Conservation (phyloP, 768 basidiomycete species). For the Tylopilus rubrobrunneus region DNA sequence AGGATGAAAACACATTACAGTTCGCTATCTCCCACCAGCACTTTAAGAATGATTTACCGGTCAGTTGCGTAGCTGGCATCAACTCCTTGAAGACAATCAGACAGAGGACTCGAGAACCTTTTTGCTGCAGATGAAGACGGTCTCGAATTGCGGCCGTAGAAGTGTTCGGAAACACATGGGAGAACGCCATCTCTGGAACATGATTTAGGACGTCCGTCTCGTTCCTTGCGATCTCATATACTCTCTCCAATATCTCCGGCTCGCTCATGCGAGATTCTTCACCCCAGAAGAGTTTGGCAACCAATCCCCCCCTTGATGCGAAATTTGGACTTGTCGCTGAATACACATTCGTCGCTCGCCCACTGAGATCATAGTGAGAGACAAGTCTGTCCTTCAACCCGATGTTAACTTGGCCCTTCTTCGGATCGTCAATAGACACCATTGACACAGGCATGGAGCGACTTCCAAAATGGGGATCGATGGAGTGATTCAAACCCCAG, state of each 20-base stretch:
- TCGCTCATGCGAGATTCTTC: neutral
- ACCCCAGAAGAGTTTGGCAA: neutral
- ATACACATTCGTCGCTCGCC: neutral
- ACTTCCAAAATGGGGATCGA: neutral
- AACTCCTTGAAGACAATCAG: conserved; percentile 1
- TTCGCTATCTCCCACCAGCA: neutral
- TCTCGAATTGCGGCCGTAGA: neutral
- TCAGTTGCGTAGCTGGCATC: neutral
- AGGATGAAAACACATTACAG: neutral
- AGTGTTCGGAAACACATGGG: neutral
- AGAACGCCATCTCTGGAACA: neutral
- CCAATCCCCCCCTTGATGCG: neutral
- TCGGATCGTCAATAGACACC: neutral
- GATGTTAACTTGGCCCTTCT: neutral
- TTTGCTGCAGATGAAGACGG: neutral
- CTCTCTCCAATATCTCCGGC: neutral
- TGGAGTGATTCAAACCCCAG: neutral
- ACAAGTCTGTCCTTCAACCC: neutral
- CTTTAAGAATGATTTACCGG: neutral
- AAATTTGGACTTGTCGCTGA: neutral
- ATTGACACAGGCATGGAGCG: neutral
- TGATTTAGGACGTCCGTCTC: neutral
- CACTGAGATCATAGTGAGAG: neutral
- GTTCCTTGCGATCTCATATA: neutral
- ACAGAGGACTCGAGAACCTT: neutral